Conservation (phyloP, 768 basidiomycete genomes). For the Tulasnella sp. region DNA sequence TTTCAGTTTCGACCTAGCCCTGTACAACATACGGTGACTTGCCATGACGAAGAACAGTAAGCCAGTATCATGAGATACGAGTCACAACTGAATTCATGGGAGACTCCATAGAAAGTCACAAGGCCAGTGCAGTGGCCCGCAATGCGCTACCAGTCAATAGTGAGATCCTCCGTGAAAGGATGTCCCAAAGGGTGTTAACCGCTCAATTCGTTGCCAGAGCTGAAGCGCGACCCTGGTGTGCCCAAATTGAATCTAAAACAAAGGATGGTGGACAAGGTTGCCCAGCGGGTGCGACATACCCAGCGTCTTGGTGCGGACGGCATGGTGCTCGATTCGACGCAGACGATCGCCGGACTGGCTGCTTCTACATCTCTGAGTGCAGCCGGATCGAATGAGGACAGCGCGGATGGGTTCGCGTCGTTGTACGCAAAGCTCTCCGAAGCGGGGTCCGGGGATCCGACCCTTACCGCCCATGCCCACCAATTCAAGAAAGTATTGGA, state of each 20-base stretch:
- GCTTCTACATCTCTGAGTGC: neutral
- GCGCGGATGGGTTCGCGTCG: neutral
- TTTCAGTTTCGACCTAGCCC: no score
- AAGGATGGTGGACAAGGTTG: conserved; percentile 27
- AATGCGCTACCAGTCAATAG: neutral
- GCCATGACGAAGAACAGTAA: no score
- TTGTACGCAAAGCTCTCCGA: neutral
- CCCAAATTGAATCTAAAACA: conserved; percentile 65
- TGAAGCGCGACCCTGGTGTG: conserved; percentile 83
- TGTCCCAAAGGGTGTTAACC: neutral
- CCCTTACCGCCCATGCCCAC: conserved; percentile 25
- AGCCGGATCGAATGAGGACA: neutral
- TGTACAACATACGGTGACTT: no score
- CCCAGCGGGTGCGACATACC: conserved; percentile 31
- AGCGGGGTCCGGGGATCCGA: conserved; percentile 24
- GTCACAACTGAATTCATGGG: no score
- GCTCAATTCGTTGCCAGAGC: conserved; percentile 34
- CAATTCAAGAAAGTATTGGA: conserved; percentile 64
- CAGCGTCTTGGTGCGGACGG: conserved; percentile 27
- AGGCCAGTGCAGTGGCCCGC: neutral
- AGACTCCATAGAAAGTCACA: neutral
- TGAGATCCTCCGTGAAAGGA: neutral
- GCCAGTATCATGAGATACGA: no score
- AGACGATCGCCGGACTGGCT: neutral
- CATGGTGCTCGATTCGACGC: conserved; percentile 20